Percentiles rank a stretch among this genome's conserved stretches.
Conservation (phyloP, 2,329 filamentous ascomycete species). For the Ambrosiella cleistominuta region DNA sequence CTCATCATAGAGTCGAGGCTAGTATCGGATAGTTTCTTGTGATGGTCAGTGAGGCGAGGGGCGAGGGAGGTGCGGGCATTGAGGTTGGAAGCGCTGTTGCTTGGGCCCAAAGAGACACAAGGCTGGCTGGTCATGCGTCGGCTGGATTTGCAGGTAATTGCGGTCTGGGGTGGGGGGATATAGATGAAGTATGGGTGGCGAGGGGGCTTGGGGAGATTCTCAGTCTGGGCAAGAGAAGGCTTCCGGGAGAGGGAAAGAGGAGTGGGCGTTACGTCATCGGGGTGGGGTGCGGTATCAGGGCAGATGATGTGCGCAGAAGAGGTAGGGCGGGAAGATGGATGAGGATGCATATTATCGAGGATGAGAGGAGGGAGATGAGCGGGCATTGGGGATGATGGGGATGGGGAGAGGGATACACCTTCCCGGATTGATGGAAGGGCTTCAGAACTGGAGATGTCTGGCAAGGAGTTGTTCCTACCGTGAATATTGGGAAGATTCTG, state of each 20-base stretch:
- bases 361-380: constrained; percentile 1
- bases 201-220: background rate
- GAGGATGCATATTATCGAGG: background rate
- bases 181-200: background rate
- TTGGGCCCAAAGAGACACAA: background rate
- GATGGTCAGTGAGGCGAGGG: background rate
- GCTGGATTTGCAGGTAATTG: constrained; percentile 4
- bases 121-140: background rate
- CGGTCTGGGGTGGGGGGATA: constrained; percentile 1
- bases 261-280: constrained; percentile 3
- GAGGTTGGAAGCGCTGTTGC: constrained; percentile 3
- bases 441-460: constrained; percentile 12
- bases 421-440: constrained; percentile 11
- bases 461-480: constrained; percentile 4
- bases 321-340: background rate
- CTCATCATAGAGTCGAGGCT: constrained; percentile 7
- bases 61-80: constrained; percentile 2
- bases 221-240: constrained; percentile 5
- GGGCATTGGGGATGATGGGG: constrained; percentile 3
- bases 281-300: constrained; percentile 3
- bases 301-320: constrained; percentile 1
- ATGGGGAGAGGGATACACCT: constrained; percentile 2
- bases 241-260: constrained; percentile 6
- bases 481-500: constrained; percentile 7
- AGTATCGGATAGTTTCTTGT: constrained; percentile 2